Conservation (phyloP, 331 rosid species). For the Arachis monticola region DNA sequence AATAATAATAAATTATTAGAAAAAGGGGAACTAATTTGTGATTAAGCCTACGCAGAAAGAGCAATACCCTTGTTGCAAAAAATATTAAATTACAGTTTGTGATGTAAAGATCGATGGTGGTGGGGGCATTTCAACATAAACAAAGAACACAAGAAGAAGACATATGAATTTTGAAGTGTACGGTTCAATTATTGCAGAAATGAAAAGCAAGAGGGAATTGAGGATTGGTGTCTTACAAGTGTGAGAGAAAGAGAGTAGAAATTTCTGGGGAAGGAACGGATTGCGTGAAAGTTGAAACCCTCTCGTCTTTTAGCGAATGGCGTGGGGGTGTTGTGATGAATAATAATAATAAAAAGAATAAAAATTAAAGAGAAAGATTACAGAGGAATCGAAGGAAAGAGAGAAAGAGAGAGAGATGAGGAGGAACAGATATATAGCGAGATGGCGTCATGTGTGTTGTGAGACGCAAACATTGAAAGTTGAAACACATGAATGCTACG, state of each 20-base stretch:
- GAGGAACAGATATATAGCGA: constrained; percentile 39
- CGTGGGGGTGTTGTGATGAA: constrained; percentile 20
- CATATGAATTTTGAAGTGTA: not conserved
- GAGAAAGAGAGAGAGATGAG: constrained; percentile 5
- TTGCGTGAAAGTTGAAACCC: constrained; percentile 44
- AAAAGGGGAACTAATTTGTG: not conserved
- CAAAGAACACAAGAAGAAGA: constrained; percentile 7
- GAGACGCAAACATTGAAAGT: not conserved
- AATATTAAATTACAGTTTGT: not conserved
- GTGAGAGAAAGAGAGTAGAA: not conserved
- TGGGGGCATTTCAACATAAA: constrained; percentile 20
- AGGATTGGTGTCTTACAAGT: constrained; percentile 37
- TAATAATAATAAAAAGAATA: constrained; percentile 25
- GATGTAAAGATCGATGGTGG: constrained; percentile 30
- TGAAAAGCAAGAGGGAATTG: constrained; percentile 19
- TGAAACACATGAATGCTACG: constrained; percentile 40
- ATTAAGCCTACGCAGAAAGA: not conserved
- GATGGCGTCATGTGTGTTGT: not conserved
- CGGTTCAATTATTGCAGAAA: constrained; percentile 18
- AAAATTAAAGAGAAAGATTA: not conserved
- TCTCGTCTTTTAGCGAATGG: not conserved
- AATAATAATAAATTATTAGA: not conserved
- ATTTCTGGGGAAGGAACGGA: constrained; percentile 7
- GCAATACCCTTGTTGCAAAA: constrained; percentile 1
- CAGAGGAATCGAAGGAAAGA: constrained; percentile 20